Base-by-base conservation (phyloP, 106 monocot species). In the Dendrobium huoshanense region DNA sequence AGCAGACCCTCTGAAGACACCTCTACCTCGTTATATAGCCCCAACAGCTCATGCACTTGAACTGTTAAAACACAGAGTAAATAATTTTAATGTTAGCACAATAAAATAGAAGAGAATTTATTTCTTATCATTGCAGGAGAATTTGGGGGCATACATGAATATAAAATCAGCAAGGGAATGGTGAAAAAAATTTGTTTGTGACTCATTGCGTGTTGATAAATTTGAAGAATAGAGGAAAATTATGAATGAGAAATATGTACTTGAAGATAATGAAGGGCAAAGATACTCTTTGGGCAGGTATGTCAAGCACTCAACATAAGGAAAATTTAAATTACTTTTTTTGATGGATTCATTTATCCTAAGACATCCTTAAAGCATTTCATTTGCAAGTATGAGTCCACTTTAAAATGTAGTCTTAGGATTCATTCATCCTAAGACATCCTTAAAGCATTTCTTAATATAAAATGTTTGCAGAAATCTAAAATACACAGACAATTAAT, bases 21-120 rank as follows among this genome's bases (percentile, higher is more conserved):
- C 55, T 91, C 92, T 64, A 89, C 41, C 64, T 91, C 82, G 79
- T 87, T 90, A 78, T 95, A 98, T 51, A 95, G 41, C 44, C 88
- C 92, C 83, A 95, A 75, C 25, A 98, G 77, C 27, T 91, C 92
- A 85, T 95, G 91, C 74, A 95, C 98, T 95, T 98, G 77, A 48
- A 79, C 17, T 65, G 20, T 61, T 24, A n/a, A 61, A 7, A 61
- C 61, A 61, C 61, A 19, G 6, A 22, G 61, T 22, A 61, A n/a
- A 61, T 61, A 20, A 61, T 61, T n/a, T n/a, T 22, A 61, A 61
- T 61, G 22, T 61, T 22, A 22, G 15, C 61, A 61, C 61, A 22
- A n/a, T 8, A 61, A 2, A 24, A 10, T 20, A 61, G 22, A 61
- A 61, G n/a, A 4, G n/a, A 4, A 61, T 22, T 61, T n/a, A 22